A percentile compares a stretch with the other conserved stretches of the same genome.
phyloP scores from a whole-genome alignment of 495 filamentous ascomycete genomes.

The Penicillium desertorum region DNA sequence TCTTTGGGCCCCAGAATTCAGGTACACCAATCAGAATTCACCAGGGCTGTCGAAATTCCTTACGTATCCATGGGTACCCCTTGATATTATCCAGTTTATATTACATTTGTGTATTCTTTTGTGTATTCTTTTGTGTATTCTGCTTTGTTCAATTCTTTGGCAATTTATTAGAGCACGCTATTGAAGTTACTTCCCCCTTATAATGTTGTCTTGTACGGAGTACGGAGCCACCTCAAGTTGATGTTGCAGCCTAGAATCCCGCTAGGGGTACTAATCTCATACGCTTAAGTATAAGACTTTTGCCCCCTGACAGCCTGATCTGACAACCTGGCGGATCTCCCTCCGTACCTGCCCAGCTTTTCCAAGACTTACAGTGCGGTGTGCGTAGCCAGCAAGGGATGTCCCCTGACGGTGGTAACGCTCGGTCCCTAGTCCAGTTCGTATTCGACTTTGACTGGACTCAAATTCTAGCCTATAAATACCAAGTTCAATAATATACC shows the following conservation, averaged over 20 bases:
- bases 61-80: slow-evolving; percentile 27
- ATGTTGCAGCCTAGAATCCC: too few relatives aligned
- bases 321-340: not conserved
- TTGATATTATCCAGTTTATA: too few relatives aligned
- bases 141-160: not conserved
- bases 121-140: not conserved
- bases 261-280: too few relatives aligned
- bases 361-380: slow-evolving; percentile 6
- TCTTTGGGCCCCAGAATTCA: slow-evolving; percentile 14
- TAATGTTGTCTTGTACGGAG: too few relatives aligned
- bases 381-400: slow-evolving; percentile 9
- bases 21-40: slow-evolving; percentile 31
- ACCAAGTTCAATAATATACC: not conserved
- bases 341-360: slow-evolving; percentile 1
- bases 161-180: not conserved
- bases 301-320: not conserved
- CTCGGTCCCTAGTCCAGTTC: not conserved
- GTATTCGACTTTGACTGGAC: not conserved
- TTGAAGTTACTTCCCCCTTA: slow-evolving; percentile 5
- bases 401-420: slow-evolving; percentile 2
- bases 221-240: too few relatives aligned
- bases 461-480: not conserved
- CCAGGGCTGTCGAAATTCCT: slow-evolving; percentile 17
- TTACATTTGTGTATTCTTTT: not conserved
- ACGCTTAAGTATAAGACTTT: not conserved